Percentiles rank a stretch among this genome's conserved stretches.
phyloP scores from a whole-genome alignment of 129 eudicot species.

The Arctium lappa region DNA sequence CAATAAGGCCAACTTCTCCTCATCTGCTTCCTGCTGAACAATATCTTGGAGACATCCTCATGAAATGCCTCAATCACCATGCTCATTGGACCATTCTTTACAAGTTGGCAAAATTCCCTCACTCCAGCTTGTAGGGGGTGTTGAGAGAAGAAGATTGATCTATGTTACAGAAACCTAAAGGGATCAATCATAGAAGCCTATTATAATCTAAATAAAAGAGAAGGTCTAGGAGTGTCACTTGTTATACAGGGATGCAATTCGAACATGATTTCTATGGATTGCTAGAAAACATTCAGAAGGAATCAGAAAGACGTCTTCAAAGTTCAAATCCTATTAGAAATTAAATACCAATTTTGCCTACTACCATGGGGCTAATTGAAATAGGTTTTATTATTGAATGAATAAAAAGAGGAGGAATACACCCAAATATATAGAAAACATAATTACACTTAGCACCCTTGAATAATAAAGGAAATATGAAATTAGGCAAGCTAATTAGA shows the following conservation, averaged over 20 bases:
- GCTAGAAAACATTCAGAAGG: neutral
- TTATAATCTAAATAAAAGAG: too few relatives aligned
- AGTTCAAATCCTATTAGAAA: too few relatives aligned
- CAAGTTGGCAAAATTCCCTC: neutral
- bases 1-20: neutral
- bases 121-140: neutral
- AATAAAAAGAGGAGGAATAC: too few relatives aligned
- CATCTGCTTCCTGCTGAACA: neutral
- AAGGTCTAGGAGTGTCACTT: neutral
- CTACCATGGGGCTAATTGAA: neutral
- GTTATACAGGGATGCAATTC: neutral
- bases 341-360: neutral
- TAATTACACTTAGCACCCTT: too few relatives aligned
- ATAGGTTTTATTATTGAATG: too few relatives aligned
- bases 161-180: neutral
- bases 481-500: too few relatives aligned
- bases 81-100: neutral
- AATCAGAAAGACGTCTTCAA: neutral
- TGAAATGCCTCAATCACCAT: neutral
- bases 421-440: too few relatives aligned
- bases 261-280: neutral
- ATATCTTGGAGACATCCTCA: neutral
- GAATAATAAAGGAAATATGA: too few relatives aligned
- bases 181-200: neutral
- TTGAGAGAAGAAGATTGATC: neutral